phyloP scores from a whole-genome alignment of 164 flowering plant genomes.

The Kalanchoe fedtschenkoi region DNA sequence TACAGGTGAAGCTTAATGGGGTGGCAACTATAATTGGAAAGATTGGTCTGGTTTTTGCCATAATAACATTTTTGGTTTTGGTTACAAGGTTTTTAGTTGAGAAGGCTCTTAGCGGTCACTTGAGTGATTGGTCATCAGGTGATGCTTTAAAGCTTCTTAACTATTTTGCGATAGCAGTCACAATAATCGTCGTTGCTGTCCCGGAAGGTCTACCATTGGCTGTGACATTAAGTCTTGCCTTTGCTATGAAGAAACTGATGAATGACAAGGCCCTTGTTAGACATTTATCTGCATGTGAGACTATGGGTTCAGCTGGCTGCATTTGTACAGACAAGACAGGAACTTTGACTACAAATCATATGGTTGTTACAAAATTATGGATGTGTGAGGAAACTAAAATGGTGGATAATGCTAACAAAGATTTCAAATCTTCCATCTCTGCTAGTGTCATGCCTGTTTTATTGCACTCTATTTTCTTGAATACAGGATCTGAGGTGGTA shows the following conservation, averaged over 20 bases:
- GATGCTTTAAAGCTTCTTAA: constrained; percentile 30
- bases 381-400: constrained; percentile 20
- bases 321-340: constrained; percentile 76
- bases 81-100: constrained; percentile 22
- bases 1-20: constrained; percentile 56
- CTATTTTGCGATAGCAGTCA: constrained; percentile 42
- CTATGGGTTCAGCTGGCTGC: constrained; percentile 75
- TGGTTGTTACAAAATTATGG: constrained; percentile 35
- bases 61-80: constrained; percentile 40
- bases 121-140: constrained; percentile 22
- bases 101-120: constrained; percentile 18
- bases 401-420: constrained; percentile 9
- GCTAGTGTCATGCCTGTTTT: constrained; percentile 12
- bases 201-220: constrained; percentile 64
- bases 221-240: constrained; percentile 56
- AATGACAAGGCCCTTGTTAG: constrained; percentile 47
- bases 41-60: constrained; percentile 44
- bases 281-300: constrained; percentile 65
- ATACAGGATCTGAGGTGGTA: constrained; percentile 25
- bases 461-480: constrained; percentile 25
- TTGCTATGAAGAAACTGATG: constrained; percentile 56
- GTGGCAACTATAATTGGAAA: constrained; percentile 55
- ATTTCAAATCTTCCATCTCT: constrained; percentile 15
- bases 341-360: constrained; percentile 55
- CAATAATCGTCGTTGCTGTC: constrained; percentile 54